phyloP scores from a whole-genome alignment of 2,329 filamentous ascomycete genomes.

The Metarhizium humberi region DNA sequence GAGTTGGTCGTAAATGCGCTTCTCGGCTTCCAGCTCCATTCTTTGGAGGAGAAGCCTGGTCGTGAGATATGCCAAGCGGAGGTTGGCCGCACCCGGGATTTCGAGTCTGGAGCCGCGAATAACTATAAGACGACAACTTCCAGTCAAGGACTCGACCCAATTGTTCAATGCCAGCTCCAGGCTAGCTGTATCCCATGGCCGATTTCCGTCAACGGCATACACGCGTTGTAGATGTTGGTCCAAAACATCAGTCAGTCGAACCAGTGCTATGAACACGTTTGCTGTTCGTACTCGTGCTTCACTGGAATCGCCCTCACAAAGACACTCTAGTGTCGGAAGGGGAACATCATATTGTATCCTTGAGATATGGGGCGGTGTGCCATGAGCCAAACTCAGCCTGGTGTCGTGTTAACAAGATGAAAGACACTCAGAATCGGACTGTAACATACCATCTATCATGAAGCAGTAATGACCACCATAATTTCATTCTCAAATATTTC shows the following conservation, averaged over 20 bases:
- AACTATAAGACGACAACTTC: slow-evolving; percentile 28
- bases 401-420: background rate
- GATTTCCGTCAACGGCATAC: slow-evolving; percentile 22
- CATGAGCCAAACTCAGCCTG: background rate
- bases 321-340: slow-evolving; percentile 25
- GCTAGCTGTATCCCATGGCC: slow-evolving; percentile 15
- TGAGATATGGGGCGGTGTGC: slow-evolving; percentile 31
- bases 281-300: slow-evolving; percentile 16
- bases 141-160: slow-evolving; percentile 35
- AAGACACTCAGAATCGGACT: background rate
- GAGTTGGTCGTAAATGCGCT: slow-evolving; percentile 12
- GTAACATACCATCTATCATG: slow-evolving; percentile 42
- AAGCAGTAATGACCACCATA: slow-evolving; percentile 48
- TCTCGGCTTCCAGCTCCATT: slow-evolving; percentile 34
- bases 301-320: slow-evolving; percentile 16
- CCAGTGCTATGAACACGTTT: slow-evolving; percentile 34
- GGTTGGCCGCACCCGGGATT: slow-evolving; percentile 35
- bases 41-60: slow-evolving; percentile 36
- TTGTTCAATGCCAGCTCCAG: slow-evolving; percentile 29
- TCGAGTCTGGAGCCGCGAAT: slow-evolving; percentile 30
- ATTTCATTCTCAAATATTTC: slow-evolving; percentile 39
- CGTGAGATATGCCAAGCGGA: slow-evolving; percentile 41
- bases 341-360: slow-evolving; percentile 39
- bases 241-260: slow-evolving; percentile 31
- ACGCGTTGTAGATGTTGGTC: slow-evolving; percentile 22